phyloP scores from a whole-genome alignment of 129 eudicot species.

The Pulicaria dysenterica region DNA sequence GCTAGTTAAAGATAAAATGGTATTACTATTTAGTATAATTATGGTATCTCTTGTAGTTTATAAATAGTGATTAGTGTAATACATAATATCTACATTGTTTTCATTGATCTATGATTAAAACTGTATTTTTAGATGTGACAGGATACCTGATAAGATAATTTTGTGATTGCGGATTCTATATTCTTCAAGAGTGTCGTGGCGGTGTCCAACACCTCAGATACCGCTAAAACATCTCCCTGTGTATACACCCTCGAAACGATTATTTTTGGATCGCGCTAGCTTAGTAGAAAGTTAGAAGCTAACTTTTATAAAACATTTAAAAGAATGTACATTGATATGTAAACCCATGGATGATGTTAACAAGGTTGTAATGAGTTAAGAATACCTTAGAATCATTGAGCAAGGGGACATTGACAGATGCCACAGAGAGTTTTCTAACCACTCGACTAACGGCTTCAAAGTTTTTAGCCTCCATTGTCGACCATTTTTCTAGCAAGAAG shows the following conservation, averaged over 20 bases:
- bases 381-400: conserved; percentile 65
- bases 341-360: neutral
- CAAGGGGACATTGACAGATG: conserved; percentile 62
- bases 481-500: conserved; percentile 64
- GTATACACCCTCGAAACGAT: neutral
- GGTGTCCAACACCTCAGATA: conserved; percentile 37
- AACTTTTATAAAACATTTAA: too few species aligned
- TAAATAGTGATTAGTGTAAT: too few species aligned
- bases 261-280: neutral
- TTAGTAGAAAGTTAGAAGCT: too few species aligned
- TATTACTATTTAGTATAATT: neutral
- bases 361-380: neutral
- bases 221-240: conserved; percentile 49
- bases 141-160: conserved; percentile 44
- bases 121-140: too few species aligned
- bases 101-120: too few species aligned
- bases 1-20: too few species aligned
- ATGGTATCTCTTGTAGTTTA: neutral
- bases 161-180: conserved; percentile 39
- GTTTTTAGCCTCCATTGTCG: conserved; percentile 62
- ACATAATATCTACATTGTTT: too few species aligned
- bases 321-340: neutral
- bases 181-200: conserved; percentile 43
- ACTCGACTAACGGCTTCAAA: conserved; percentile 75
- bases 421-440: conserved; percentile 66